These are phyloP conservation scores for Chrysanthemum lavandulifolium DNA, from an alignment of 129 eudicot species.

Conservation along the genomic window DNA sequence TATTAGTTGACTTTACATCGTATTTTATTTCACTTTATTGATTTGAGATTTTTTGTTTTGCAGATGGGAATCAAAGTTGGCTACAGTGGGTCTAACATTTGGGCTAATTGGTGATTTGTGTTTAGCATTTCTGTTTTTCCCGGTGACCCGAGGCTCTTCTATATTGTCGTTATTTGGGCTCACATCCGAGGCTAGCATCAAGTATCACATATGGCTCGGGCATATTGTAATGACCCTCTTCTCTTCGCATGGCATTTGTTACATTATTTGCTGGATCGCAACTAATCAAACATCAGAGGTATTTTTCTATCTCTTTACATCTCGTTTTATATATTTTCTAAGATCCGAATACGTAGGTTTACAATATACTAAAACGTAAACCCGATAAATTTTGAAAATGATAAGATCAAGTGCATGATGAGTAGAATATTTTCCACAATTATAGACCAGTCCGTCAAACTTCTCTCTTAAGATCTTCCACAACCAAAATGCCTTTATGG, in stretches of 20 bases:
- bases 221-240: conserved; percentile 61
- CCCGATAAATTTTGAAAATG: conserved; percentile 18
- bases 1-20: background rate
- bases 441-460: conserved; percentile 13
- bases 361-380: background rate
- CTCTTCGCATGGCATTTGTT: conserved; percentile 74
- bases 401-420: conserved; percentile 6
- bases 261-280: conserved; percentile 55
- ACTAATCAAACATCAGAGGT: conserved; percentile 61
- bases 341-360: too few species aligned
- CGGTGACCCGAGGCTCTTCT: conserved; percentile 84
- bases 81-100: conserved; percentile 44
- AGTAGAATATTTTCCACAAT: conserved; percentile 25
- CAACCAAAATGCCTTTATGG: background rate
- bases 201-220: conserved; percentile 91
- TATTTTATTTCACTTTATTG: background rate
- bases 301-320: background rate
- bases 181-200: conserved; percentile 74
- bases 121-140: conserved; percentile 50
- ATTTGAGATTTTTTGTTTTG: background rate
- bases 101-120: conserved; percentile 48
- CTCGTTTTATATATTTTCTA: background rate
- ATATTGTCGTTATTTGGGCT: conserved; percentile 59
- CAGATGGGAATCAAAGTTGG: conserved; percentile 75
- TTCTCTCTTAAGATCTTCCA: background rate